Evolutionary conservation across 2,329 filamentous ascomycete species (phyloP).

Genomic region (Trichocomaceae sp.): DNA sequence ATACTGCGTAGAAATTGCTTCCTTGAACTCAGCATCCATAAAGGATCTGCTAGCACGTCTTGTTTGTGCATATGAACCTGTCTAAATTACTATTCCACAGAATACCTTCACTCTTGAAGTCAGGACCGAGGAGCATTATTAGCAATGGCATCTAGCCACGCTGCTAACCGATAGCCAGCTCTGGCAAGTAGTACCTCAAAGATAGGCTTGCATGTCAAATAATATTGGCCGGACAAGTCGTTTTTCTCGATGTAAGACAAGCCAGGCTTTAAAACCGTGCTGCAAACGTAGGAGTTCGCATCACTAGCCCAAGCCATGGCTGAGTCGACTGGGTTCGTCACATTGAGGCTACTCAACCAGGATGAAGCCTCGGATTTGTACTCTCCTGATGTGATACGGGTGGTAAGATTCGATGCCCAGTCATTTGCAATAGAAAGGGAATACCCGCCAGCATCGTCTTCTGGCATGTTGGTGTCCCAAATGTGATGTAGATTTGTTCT

Average conservation of each 20-base stretch:
- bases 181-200: constrained; percentile 61
- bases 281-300: constrained; percentile 60
- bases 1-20: neutral
- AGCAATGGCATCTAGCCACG: constrained; percentile 5
- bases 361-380: constrained; percentile 44
- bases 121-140: neutral
- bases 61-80: neutral
- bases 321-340: constrained; percentile 10
- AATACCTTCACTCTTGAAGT: too few species aligned
- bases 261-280: constrained; percentile 58
- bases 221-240: constrained; percentile 60
- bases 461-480: constrained; percentile 66
- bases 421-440: constrained; percentile 10
- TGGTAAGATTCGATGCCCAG: constrained; percentile 20
- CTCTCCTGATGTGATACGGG: constrained; percentile 23
- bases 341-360: constrained; percentile 43
- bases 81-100: neutral
- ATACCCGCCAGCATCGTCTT: constrained; percentile 54
- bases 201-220: constrained; percentile 55
- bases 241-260: constrained; percentile 50
- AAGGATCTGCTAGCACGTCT: neutral
- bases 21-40: neutral
- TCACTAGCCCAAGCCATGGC: constrained; percentile 55
- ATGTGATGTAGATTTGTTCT: constrained; percentile 63
- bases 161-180: constrained; percentile 61